These are phyloP conservation scores for Citrus medica DNA, from an alignment of 345 rosid genomes.

Conservation along the genomic window DNA sequence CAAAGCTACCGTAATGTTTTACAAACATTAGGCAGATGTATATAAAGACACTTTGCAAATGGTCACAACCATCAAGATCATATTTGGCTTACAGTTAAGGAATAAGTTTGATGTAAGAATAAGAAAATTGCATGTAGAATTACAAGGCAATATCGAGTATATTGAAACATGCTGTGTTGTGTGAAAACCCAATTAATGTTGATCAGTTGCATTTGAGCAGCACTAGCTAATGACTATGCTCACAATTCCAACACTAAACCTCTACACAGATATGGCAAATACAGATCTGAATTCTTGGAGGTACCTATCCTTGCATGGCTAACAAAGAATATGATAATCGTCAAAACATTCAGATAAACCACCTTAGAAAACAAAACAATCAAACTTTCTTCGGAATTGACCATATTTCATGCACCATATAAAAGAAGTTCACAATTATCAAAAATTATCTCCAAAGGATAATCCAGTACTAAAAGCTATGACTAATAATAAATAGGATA, in stretches of 20 bases:
- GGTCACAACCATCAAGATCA: neutral
- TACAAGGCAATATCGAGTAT: neutral
- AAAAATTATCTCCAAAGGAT: neutral
- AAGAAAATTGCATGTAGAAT: constrained; percentile 1
- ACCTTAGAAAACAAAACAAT: neutral
- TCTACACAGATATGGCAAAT: neutral
- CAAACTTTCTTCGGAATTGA: too few species aligned
- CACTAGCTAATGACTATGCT: neutral
- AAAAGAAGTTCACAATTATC: neutral
- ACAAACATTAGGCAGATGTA: neutral
- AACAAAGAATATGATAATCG: neutral
- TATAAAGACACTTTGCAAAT: neutral
- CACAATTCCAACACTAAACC: neutral
- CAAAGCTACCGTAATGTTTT: neutral
- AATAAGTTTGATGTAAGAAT: neutral
- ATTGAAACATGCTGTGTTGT: neutral
- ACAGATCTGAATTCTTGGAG: neutral
- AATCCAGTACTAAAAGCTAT: neutral
- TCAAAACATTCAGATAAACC: neutral
- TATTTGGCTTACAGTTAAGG: neutral
- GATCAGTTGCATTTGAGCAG: neutral
- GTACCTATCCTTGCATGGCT: constrained; percentile 3
- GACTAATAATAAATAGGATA: neutral
- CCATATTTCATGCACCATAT: neutral
- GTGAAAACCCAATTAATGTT: neutral